Percentiles rank a stretch among this genome's conserved stretches.
These are phyloP conservation scores for Aspergillus ruber DNA, from an alignment of 2,329 filamentous ascomycete species.

Conservation along the genomic window DNA sequence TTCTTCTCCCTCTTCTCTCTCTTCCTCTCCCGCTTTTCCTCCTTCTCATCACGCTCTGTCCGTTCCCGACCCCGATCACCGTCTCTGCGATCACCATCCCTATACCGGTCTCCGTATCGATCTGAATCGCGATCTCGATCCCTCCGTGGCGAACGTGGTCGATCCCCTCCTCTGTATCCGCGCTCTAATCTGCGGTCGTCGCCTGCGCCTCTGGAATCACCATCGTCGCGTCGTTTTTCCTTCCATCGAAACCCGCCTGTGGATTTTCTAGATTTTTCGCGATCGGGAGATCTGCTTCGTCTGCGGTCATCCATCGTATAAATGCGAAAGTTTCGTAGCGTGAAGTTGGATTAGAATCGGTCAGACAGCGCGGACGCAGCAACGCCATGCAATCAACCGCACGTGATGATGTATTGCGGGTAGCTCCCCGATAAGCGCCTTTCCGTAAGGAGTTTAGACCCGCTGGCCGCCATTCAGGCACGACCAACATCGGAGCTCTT, in stretches of 20 bases:
- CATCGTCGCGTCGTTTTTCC: constrained; percentile 44
- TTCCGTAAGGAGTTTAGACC: background rate
- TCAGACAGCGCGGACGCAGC: constrained; percentile 12
- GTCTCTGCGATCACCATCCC: constrained; percentile 15
- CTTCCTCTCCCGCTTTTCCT: constrained; percentile 29
- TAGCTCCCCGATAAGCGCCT: constrained; percentile 5
- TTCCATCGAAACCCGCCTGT: constrained; percentile 44
- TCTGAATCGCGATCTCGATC: constrained; percentile 27
- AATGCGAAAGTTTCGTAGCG: background rate
- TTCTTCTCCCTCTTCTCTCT: constrained; percentile 40
- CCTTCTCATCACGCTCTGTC: constrained; percentile 15
- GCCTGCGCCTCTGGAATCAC: constrained; percentile 37
- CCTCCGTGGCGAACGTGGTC: constrained; percentile 30
- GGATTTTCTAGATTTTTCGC: constrained; percentile 35
- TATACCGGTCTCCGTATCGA: constrained; percentile 11
- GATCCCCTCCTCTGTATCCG: constrained; percentile 42
- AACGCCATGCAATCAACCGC: constrained; percentile 5
- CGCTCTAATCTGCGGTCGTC: constrained; percentile 47
- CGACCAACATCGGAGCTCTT: background rate
- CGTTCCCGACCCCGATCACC: constrained; percentile 19
- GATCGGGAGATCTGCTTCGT: constrained; percentile 41
- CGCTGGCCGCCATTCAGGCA: background rate
- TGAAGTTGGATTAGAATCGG: constrained; percentile 13
- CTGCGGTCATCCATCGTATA: constrained; percentile 29
- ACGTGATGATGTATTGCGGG: constrained; percentile 19